phyloP scores from a whole-genome alignment of 345 rosid species.

The Melaleuca alternifolia region DNA sequence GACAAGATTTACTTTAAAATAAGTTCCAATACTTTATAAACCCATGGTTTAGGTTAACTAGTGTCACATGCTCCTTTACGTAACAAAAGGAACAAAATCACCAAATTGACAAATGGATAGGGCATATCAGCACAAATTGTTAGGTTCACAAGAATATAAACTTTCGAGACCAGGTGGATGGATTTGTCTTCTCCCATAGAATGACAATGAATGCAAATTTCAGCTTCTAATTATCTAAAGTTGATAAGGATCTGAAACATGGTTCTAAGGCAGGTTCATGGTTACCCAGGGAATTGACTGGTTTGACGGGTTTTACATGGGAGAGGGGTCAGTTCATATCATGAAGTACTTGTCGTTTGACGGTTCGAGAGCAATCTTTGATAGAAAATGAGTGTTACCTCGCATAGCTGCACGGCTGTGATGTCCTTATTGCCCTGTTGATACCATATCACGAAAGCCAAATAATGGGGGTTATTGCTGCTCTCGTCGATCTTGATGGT shows the following conservation, averaged over 20 bases:
- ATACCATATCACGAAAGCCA: slow-evolving; percentile 49
- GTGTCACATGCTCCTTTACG: neutral
- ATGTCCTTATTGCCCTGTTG: slow-evolving; percentile 64
- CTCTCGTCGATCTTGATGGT: slow-evolving; percentile 61
- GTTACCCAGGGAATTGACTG: neutral
- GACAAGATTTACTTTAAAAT: neutral
- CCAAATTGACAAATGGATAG: neutral
- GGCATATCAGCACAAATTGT: neutral
- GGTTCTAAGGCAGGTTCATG: neutral
- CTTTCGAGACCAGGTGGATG: neutral
- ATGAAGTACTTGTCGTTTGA: neutral
- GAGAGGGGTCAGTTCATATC: neutral
- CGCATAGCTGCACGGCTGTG: slow-evolving; percentile 64
- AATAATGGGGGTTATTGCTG: slow-evolving; percentile 52
- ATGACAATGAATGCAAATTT: neutral
- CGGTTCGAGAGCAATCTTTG: neutral
- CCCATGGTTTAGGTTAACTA: neutral
- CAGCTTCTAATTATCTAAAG: neutral
- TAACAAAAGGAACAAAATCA: neutral
- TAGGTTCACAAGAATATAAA: neutral
- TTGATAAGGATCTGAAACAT: neutral
- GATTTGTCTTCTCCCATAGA: neutral
- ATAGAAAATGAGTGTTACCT: slow-evolving; percentile 21
- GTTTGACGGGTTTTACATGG: neutral
- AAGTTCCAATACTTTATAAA: neutral